Base-by-base conservation (phyloP, 371 early-diverging fungal genomes). In the Basidiobolus meristosporus region DNA sequence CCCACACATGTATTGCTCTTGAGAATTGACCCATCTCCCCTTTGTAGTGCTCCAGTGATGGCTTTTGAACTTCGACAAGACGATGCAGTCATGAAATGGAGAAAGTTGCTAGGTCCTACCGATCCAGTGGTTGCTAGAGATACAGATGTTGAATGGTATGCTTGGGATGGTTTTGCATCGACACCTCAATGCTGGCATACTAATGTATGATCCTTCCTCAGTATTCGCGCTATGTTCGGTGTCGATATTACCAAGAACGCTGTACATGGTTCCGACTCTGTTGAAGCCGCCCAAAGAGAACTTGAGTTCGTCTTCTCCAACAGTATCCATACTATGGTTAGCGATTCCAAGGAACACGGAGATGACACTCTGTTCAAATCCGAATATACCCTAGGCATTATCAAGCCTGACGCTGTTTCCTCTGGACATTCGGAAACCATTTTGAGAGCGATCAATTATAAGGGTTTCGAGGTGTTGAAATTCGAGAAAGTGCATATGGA, bases 71-170 rank as follows among this genome's bases (percentile, higher is more conserved):
- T 44, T 11, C 12, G 14, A 15, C 28, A 45, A 23, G 40, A 40
- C 15, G 34, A 31, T 12, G 48, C 38, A n/a, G 19, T 22, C 12
- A 5, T 6, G 34, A 16, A 14, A 7, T 87, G 87, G 86, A 54
- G 86, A 16, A 36, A 46, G 20, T 45, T 80, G 1, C 77, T 82
- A 40, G 89, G 89, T 0, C 73, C 82, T 2, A 85, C 88, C 1
- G 67, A 78, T 39, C 66, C 85, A 0, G 50, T 47, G 7, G 71
- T 68, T 36, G 86, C 86, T 9, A 52, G 63, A 16, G 56, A 63
- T 34, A 50, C 53, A 22, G 62, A 60, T 0, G 81, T 84, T 10
- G 18, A 34, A 7, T 16, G 34, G 34, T 34, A 31, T n/a, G n/a
- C n/a, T n/a, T n/a, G n/a, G n/a, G n/a, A n/a, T n/a, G n/a, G n/a